A percentile compares a stretch with the other conserved stretches of the same genome.
phyloP scores from a whole-genome alignment of 1,284 basidiomycete genomes.

The Fistulinella staudtii region DNA sequence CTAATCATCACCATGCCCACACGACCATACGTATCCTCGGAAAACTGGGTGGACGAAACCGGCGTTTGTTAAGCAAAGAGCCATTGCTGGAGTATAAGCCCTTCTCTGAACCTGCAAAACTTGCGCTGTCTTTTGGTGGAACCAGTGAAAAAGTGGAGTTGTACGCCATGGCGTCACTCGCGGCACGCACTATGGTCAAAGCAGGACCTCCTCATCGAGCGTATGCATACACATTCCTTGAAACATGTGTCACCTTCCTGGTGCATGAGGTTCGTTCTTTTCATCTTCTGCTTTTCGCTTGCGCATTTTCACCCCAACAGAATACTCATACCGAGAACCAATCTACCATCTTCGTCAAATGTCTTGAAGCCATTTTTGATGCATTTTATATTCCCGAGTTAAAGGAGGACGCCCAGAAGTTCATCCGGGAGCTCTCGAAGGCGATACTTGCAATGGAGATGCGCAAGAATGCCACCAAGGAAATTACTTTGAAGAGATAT shows the following conservation, averaged over 20 bases:
- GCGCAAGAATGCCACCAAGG: conserved; percentile 51
- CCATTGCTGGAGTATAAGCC: conserved; percentile 72
- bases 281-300: background rate
- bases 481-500: conserved; percentile 51
- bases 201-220: conserved; percentile 48
- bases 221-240: conserved; percentile 78
- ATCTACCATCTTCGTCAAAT: conserved; percentile 68
- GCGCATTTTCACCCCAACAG: conserved; percentile 37
- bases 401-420: conserved; percentile 64
- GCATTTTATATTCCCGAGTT: conserved; percentile 72
- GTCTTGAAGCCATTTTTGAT: conserved; percentile 79
- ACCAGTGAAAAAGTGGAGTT: conserved; percentile 69
- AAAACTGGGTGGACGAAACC: conserved; percentile 94
- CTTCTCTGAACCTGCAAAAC: conserved; percentile 64
- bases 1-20: conserved; percentile 89
- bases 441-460: conserved; percentile 69
- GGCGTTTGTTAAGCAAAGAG: conserved; percentile 82
- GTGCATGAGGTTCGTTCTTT: conserved; percentile 63
- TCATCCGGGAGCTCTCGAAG: conserved; percentile 63
- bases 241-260: conserved; percentile 69
- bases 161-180: conserved; percentile 68
- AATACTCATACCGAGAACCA: conserved; percentile 71
- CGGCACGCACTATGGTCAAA: conserved; percentile 63
- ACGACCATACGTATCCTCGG: conserved; percentile 96
- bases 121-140: conserved; percentile 75